phyloP scores from a whole-genome alignment of 805 yeast genomes.

The Yamadazyma akitaensis region DNA sequence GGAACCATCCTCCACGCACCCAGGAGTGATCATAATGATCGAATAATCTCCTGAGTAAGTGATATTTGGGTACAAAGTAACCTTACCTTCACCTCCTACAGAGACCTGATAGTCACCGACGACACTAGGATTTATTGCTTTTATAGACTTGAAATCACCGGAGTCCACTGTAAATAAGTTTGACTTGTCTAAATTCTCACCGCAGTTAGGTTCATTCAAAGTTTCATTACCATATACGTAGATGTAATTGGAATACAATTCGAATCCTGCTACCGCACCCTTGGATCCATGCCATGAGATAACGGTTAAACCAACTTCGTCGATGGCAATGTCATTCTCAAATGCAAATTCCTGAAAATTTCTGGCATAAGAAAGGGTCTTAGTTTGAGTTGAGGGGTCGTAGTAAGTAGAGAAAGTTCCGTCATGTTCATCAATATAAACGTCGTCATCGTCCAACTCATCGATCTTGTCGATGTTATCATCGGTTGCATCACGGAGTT shows the following conservation, averaged over 20 bases:
- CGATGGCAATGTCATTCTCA: slow-evolving; percentile 61
- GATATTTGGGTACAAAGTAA: slow-evolving; percentile 64
- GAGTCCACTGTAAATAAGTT: slow-evolving; percentile 24
- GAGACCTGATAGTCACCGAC: slow-evolving; percentile 28
- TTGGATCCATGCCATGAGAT: slow-evolving; percentile 64
- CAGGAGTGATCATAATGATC: slow-evolving; percentile 78
- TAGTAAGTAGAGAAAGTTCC: slow-evolving; percentile 36
- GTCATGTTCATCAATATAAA: slow-evolving; percentile 27
- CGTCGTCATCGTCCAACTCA: slow-evolving; percentile 13
- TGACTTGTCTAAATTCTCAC: slow-evolving; percentile 18
- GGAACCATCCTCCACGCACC: slow-evolving; percentile 66
- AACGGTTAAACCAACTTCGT: slow-evolving; percentile 60
- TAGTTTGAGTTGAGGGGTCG: slow-evolving; percentile 31
- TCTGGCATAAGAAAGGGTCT: slow-evolving; percentile 40
- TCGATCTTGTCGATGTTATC: slow-evolving; percentile 25
- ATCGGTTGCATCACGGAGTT: slow-evolving; percentile 28
- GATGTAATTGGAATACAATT: slow-evolving; percentile 60
- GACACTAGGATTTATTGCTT: slow-evolving; percentile 10
- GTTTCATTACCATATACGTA: slow-evolving; percentile 72
- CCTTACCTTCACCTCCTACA: slow-evolving; percentile 28
- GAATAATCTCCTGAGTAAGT: slow-evolving; percentile 73
- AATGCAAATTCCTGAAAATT: slow-evolving; percentile 81
- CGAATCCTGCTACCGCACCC: slow-evolving; percentile 71
- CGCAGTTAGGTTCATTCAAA: slow-evolving; percentile 66
- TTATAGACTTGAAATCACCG: slow-evolving; percentile 31